Evolutionary conservation across 1,284 basidiomycete species (phyloP).

Genomic region (Prillingera fragicola): DNA sequence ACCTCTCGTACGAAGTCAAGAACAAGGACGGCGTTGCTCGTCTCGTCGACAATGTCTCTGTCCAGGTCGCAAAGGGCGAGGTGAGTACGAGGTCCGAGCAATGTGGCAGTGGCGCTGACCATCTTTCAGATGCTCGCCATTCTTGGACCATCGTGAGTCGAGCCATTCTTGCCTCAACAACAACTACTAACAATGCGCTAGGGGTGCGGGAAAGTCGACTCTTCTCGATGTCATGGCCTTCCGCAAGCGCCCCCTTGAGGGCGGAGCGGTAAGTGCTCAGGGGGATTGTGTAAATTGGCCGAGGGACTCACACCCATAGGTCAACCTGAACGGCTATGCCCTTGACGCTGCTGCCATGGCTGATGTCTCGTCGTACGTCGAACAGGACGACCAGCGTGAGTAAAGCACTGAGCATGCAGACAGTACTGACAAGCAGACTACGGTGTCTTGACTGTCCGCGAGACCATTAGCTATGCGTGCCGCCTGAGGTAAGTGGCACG

Average conservation of each 20-base stretch:
- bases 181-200: neutral
- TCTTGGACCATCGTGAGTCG: conserved; percentile 12
- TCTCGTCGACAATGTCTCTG: conserved; percentile 14
- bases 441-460: conserved; percentile 46
- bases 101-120: neutral
- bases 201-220: conserved; percentile 42
- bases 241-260: conserved; percentile 23
- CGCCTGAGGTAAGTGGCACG: conserved; percentile 19
- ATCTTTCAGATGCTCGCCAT: conserved; percentile 16
- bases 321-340: conserved; percentile 14
- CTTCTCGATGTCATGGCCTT: conserved; percentile 45
- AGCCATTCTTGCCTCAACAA: too few species aligned
- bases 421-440: conserved; percentile 24
- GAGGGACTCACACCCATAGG: neutral
- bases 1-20: conserved; percentile 18
- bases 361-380: conserved; percentile 39
- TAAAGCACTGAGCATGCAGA: neutral
- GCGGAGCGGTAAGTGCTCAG: conserved; percentile 10
- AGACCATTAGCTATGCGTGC: conserved; percentile 43
- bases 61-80: conserved; percentile 9
- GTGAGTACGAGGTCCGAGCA: neutral
- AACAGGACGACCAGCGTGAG: conserved; percentile 44
- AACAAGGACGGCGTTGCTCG: conserved; percentile 10
- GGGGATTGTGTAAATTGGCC: too few species aligned
- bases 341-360: conserved; percentile 10